phyloP scores from a whole-genome alignment of 2,329 filamentous ascomycete species.

The Hyphodiscus sp. region DNA sequence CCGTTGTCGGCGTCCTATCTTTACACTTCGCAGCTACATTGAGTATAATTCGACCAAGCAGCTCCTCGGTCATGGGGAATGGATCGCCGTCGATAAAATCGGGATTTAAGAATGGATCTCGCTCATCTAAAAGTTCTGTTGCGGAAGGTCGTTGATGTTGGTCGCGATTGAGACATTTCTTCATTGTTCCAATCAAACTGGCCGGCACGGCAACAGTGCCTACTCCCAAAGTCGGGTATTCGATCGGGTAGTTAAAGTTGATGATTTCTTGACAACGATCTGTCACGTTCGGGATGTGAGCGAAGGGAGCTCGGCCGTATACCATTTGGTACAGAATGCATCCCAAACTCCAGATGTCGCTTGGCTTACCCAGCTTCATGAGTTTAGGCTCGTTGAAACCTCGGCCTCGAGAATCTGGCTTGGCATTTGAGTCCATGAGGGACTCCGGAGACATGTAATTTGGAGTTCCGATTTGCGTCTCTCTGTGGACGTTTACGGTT shows the following conservation, averaged over 20 bases:
- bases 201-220: slow-evolving; percentile 56
- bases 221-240: slow-evolving; percentile 63
- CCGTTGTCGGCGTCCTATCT: slow-evolving; percentile 52
- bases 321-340: slow-evolving; percentile 98
- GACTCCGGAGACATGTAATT: slow-evolving; percentile 99
- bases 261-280: slow-evolving; percentile 82
- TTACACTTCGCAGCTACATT: slow-evolving; percentile 54
- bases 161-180: slow-evolving; percentile 56
- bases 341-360: slow-evolving; percentile 91
- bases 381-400: slow-evolving; percentile 53
- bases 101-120: slow-evolving; percentile 60
- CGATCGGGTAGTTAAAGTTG: slow-evolving; percentile 66
- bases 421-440: slow-evolving; percentile 75
- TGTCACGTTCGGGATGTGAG: slow-evolving; percentile 82
- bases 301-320: slow-evolving; percentile 93
- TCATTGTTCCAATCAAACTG: slow-evolving; percentile 54
- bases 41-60: slow-evolving; percentile 55
- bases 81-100: slow-evolving; percentile 46
- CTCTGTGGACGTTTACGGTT: slow-evolving; percentile 94
- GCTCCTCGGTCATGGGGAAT: slow-evolving; percentile 55
- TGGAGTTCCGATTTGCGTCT: slow-evolving; percentile 89
- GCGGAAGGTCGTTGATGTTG: slow-evolving; percentile 57
- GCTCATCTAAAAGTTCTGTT: slow-evolving; percentile 50
- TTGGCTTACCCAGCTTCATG: slow-evolving; percentile 93
- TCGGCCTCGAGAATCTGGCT: slow-evolving; percentile 30